Base-by-base conservation (phyloP, 805 yeast species). In the Pichia paraexigua region DNA sequence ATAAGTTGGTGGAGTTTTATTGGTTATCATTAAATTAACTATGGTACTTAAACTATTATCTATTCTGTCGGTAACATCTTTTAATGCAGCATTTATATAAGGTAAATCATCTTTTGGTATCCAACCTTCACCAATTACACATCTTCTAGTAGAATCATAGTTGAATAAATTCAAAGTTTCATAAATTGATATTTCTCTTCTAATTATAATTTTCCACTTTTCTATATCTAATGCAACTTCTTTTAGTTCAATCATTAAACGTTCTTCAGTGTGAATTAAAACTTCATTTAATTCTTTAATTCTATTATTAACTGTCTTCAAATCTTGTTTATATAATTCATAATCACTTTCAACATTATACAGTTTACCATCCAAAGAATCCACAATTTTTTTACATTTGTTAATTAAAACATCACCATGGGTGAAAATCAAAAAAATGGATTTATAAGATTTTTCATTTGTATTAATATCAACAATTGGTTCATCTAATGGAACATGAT, bases 101-200 rank as follows among this genome's bases (percentile, higher is more conserved):
- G 76, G 74, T 40, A 91, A 70, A 55, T 90, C 96, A 56, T 79
- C 81, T 21, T 83, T 76, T 41, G 99, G 98, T 21, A 88, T 73
- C 99, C 99, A 94, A 32, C 98, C 99, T 72, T 95, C 98, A 21
- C 95, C 96, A 46, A 92, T 79, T 54, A 94, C 73, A 39, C 96
- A 87, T 66, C 86, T 81, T 70, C 96, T 82, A n/a, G 84, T 72
- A 57, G 80, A 87, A 63, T 87, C 95, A 66, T 83, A 85, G 63
- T 87, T 88, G 66, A 89, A 82, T 61, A 78, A 74, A 68, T 89
- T 89, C 73, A 94, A 74, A 0, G 89, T 78, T 35, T 83, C 75
- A 67, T 85, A 90, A 17, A 91, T 83, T 15, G 89, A 84, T 64
- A 87, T 87, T 67, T 94, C 99, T 65, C 89, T 80, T 52, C 80